phyloP scores from a whole-genome alignment of 208 protist genomes.

The Leishmania aethiopica region DNA sequence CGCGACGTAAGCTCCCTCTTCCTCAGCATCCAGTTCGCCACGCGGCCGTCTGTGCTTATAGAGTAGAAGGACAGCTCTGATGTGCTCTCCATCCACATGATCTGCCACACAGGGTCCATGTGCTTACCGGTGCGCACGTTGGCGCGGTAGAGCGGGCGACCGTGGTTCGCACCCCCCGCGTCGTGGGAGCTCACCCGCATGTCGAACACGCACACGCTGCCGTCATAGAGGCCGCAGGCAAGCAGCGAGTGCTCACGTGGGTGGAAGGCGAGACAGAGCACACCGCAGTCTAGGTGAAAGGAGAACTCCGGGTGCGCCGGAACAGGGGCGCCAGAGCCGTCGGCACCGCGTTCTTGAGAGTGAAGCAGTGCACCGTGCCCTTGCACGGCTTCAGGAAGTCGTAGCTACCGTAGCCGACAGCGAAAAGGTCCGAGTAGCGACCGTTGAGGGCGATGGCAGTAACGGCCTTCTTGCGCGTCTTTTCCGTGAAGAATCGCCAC shows the following conservation, averaged over 20 bases:
- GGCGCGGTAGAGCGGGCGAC: conserved; percentile 89
- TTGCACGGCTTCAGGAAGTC: conserved; percentile 96
- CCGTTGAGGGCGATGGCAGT: conserved; percentile 95
- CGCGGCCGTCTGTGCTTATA: conserved; percentile 95
- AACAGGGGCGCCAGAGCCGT: conserved; percentile 49
- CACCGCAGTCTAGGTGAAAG: conserved; percentile 91
- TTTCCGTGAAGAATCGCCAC: conserved; percentile 94
- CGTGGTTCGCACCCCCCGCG: conserved; percentile 47
- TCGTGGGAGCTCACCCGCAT: conserved; percentile 57
- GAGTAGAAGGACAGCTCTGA: conserved; percentile 93
- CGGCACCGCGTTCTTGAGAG: conserved; percentile 97
- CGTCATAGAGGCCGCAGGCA: conserved; percentile 96
- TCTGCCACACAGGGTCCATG: conserved; percentile 97
- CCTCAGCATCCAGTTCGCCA: conserved; percentile 94
- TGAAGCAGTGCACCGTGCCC: conserved; percentile 95
- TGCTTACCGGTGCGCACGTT: conserved; percentile 96
- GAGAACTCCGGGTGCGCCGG: conserved; percentile 94
- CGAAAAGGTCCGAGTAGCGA: conserved; percentile 96
- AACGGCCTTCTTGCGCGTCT: conserved; percentile 88
- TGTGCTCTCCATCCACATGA: conserved; percentile 74
- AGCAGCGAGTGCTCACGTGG: conserved; percentile 87
- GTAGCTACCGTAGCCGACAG: conserved; percentile 97
- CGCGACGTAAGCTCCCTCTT: conserved; percentile 96
- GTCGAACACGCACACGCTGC: conserved; percentile 95
- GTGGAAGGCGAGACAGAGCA: conserved; percentile 97